Evolutionary conservation across 768 basidiomycete genomes (phyloP), one percentile per base, ranked within the genome.

Genomic region (Sarcodon sp.): DNA sequence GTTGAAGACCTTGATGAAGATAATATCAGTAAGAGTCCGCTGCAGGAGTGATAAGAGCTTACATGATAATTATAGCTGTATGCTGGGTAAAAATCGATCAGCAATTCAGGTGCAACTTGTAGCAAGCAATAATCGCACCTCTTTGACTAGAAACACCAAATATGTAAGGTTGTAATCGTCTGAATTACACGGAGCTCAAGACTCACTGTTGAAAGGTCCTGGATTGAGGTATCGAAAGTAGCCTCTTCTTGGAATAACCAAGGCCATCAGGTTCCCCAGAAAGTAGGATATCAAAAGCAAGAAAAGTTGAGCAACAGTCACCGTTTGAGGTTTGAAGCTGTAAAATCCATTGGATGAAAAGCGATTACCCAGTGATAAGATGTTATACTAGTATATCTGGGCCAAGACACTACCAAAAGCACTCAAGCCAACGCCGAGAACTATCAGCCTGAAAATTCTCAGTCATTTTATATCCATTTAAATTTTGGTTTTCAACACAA

Each of bases 201-300:
- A 54, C 58, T 50, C 45, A 63, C 63, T 64, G 57, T 66, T 66
- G 59, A 66, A 64, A 11, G 66, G 59, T 33, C 64, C 66, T 32
- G 67, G 67, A 52, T 68, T 68, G 46, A 68, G 50, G 48, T 51
- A 66, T 7, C 58, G 51, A 54, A 60, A 62, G 37, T 59, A 46
- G 16, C 61, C 61, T 16, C 54, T 49, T 33, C 58, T 52, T 18
- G 65, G 62, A 33, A 68, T 55, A 15, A 57, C 47, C 46, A 53
- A 54, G 50, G 70, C 67, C 55, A 76, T 59, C 10, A 59, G 57
- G 37, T 65, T 65, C 1, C 76, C 77, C 9, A 77, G 59, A 43
- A 77, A 67, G 54, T 73, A 76, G 13, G 72, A 69, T 33, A 78
- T 64, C 47, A 78, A 69, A 44, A 73, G 68, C 10, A 76, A 59